These are phyloP conservation scores for Annulohypoxylon truncatum DNA, from an alignment of 2,329 filamentous ascomycete species.

Conservation along the genomic window DNA sequence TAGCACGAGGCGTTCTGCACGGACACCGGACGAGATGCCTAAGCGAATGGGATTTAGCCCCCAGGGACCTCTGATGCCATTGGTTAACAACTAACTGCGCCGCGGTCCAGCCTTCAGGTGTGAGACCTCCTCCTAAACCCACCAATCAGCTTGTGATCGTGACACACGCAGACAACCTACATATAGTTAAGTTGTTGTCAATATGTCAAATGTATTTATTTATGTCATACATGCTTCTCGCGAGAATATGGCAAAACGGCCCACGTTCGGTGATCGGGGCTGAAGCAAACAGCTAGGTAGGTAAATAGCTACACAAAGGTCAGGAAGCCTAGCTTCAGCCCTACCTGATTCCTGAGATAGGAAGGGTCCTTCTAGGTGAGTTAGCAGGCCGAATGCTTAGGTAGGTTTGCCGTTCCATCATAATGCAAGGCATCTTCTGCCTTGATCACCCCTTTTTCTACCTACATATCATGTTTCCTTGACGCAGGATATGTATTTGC, in stretches of 20 bases:
- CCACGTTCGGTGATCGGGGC: conserved; percentile 34
- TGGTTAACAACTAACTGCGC: conserved; percentile 13
- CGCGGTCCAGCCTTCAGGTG: conserved; percentile 18
- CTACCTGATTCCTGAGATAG: conserved; percentile 12
- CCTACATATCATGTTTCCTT: conserved; percentile 2
- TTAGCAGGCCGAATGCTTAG: conserved; percentile 4
- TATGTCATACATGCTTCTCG: background rate
- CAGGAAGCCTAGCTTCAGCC: conserved; percentile 22
- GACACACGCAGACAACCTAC: conserved; percentile 16
- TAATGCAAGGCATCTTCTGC: background rate
- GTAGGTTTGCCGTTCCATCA: background rate
- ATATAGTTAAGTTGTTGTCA: conserved; percentile 3
- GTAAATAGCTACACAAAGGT: background rate
- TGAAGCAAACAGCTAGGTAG: conserved; percentile 21
- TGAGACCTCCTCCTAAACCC: conserved; percentile 5
- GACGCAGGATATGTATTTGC: conserved; percentile 4
- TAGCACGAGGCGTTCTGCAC: conserved; percentile 32
- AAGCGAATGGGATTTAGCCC: conserved; percentile 14
- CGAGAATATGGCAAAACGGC: conserved; percentile 1
- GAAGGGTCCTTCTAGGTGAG: conserved; percentile 6
- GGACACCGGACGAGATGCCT: conserved; percentile 13
- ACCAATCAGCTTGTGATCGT: conserved; percentile 25
- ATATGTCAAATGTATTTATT: background rate
- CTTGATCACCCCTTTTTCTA: conserved; percentile 18
- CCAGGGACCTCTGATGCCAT: conserved; percentile 10